Conservation (phyloP, 1,284 basidiomycete species). For the Schizophyllum amplum region DNA sequence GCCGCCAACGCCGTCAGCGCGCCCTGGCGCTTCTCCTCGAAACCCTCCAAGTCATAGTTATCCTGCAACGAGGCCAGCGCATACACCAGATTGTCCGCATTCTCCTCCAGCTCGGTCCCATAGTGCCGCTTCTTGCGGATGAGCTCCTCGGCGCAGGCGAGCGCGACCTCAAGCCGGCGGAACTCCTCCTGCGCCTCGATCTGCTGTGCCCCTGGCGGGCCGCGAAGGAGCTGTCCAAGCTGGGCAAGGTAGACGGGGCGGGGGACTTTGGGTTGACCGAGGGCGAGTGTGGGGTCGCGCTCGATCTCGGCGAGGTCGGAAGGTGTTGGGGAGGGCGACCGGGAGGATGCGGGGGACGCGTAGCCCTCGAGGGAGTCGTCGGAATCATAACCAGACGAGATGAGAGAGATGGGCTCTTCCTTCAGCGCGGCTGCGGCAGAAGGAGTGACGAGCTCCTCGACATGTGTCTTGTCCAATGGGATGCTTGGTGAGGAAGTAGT, state of each 20-base stretch:
- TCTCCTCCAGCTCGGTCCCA: conserved; percentile 86
- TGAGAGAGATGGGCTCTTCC: conserved; percentile 10
- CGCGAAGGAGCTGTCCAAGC: conserved; percentile 62
- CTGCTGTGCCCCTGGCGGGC: conserved; percentile 32
- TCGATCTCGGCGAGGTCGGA: conserved; percentile 79
- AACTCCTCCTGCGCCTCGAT: conserved; percentile 57
- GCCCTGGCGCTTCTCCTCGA: conserved; percentile 72
- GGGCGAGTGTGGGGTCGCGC: conserved; percentile 69
- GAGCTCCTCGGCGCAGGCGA: conserved; percentile 72
- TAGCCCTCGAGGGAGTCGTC: conserved; percentile 84
- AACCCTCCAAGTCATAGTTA: conserved; percentile 75
- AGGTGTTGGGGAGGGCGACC: conserved; percentile 71
- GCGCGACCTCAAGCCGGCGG: conserved; percentile 55
- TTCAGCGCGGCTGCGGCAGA: neutral
- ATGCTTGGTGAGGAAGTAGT: neutral
- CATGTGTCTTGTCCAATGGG: conserved; percentile 2
- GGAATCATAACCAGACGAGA: conserved; percentile 49
- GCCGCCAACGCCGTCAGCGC: conserved; percentile 75
- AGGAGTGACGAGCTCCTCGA: conserved; percentile 6
- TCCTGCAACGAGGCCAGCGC: conserved; percentile 73
- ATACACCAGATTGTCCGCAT: conserved; percentile 75
- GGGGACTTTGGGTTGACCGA: conserved; percentile 47
- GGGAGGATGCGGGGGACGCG: conserved; percentile 56
- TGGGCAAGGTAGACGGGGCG: conserved; percentile 81
- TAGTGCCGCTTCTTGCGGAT: conserved; percentile 76